These are phyloP conservation scores for Saksenaea oblongispora DNA, from an alignment of 371 early-diverging fungal genomes.

Conservation along the genomic window DNA sequence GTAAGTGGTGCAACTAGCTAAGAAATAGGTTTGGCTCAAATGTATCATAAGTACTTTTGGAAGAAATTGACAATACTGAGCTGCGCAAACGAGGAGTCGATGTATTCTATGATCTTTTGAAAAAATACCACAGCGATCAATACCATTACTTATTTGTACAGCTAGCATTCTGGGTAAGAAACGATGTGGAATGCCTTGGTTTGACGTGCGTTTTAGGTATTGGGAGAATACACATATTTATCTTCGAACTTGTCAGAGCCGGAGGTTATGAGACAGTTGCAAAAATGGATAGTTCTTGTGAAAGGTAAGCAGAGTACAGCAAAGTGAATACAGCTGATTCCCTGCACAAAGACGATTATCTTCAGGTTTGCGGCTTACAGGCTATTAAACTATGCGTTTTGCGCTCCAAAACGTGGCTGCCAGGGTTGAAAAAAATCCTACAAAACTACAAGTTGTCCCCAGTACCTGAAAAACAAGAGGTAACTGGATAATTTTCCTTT, in stretches of 20 bases:
- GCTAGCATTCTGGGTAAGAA: conserved; percentile 26
- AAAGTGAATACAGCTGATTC: background rate
- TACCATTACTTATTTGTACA: conserved; percentile 16
- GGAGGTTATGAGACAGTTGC: conserved; percentile 35
- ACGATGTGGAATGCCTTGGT: background rate
- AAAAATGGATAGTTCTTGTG: conserved; percentile 29
- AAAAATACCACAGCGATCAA: conserved; percentile 1
- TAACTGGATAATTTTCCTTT: conserved; percentile 2
- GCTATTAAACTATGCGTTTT: conserved; percentile 30
- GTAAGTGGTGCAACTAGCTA: conserved; percentile 6
- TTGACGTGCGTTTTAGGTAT: conserved; percentile 9
- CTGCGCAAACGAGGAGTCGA: conserved; percentile 22
- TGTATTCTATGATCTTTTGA: conserved; percentile 6
- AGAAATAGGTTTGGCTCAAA: background rate
- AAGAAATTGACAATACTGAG: conserved; percentile 11
- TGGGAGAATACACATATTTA: conserved; percentile 38
- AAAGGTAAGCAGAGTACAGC: conserved; percentile 24
- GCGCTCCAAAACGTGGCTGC: conserved; percentile 29
- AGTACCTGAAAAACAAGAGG: conserved; percentile 33
- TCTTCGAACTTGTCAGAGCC: conserved; percentile 17
- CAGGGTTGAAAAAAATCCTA: conserved; percentile 22
- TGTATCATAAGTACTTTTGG: conserved; percentile 3
- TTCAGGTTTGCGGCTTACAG: conserved; percentile 31
- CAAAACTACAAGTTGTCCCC: conserved; percentile 19
- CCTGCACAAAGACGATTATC: conserved; percentile 21